Conservation (phyloP, 208 protist genomes). For the Sergeia podlipaevii region DNA sequence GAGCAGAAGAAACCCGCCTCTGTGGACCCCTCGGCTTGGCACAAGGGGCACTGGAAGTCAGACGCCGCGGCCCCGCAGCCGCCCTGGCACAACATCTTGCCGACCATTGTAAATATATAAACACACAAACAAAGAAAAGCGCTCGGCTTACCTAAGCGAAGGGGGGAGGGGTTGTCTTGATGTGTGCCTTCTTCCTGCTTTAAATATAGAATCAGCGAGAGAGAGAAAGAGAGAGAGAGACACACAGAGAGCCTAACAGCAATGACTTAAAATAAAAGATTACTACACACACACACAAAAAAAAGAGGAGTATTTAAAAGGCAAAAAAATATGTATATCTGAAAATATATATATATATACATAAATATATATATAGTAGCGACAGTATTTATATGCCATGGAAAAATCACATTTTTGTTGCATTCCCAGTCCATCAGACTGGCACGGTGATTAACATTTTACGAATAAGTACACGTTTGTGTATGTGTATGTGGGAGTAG, state of each 20-base stretch:
- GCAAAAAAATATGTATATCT: conserved; percentile 8
- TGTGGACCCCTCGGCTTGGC: conserved; percentile 56
- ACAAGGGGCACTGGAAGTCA: conserved; percentile 81
- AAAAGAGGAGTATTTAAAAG: conserved; percentile 3
- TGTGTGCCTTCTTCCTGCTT: no score
- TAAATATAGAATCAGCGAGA: no score
- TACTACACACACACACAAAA: conserved; percentile 12
- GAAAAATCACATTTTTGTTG: no score
- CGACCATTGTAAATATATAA: conserved; percentile 3
- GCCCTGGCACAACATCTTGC: conserved; percentile 43
- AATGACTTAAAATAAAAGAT: conserved; percentile 12
- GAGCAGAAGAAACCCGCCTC: conserved; percentile 78
- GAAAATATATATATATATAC: no score
- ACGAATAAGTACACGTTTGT: no score
- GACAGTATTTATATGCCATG: no score
- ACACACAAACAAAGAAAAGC: neutral
- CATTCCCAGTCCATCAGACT: no score
- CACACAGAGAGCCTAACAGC: neutral
- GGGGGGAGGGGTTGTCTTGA: no score
- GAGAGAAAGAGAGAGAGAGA: conserved; percentile 9
- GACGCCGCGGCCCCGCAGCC: conserved; percentile 43
- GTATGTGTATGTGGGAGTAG: no score
- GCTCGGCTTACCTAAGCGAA: neutral
- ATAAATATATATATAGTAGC: no score
- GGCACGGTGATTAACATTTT: no score